Conservation (phyloP, 108 stramenopile species). For the Skeletonema costatum region DNA sequence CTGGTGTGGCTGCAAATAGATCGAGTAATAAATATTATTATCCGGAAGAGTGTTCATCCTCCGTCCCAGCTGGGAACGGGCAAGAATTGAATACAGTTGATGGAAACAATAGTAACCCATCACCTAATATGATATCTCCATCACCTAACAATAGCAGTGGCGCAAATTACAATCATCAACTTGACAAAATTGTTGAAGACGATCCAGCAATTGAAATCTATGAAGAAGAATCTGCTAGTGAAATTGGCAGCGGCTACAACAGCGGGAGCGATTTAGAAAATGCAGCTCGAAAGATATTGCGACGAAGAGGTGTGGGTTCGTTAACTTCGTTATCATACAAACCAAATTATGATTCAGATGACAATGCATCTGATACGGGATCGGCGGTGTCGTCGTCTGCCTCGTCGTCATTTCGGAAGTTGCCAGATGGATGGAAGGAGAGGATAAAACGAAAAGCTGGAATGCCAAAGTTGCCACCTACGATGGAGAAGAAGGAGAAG, state of each 20-base stretch:
- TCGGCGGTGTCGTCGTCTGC: background rate
- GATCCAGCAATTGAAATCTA: conserved; percentile 6
- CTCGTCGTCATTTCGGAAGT: background rate
- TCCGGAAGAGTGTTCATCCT: background rate
- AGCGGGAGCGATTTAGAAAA: conserved; percentile 28
- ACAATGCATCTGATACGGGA: background rate
- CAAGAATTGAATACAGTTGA: background rate
- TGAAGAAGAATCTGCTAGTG: background rate
- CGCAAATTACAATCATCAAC: background rate
- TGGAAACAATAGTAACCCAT: background rate
- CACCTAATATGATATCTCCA: background rate
- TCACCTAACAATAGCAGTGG: background rate
- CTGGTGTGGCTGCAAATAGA: background rate
- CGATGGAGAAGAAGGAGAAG: background rate
- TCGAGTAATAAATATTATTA: background rate
- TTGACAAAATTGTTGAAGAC: conserved; percentile 1
- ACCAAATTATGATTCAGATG: background rate
- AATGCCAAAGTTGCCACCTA: background rate
- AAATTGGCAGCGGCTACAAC: conserved; percentile 7
- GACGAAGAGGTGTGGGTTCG: background rate
- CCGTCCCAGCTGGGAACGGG: background rate
- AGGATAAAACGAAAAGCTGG: conserved; percentile 23
- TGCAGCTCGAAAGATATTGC: conserved; percentile 34
- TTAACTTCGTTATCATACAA: background rate
- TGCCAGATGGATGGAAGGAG: conserved; percentile 27